phyloP scores from a whole-genome alignment of 139 green algal species.

The Picochlorum sp. region DNA sequence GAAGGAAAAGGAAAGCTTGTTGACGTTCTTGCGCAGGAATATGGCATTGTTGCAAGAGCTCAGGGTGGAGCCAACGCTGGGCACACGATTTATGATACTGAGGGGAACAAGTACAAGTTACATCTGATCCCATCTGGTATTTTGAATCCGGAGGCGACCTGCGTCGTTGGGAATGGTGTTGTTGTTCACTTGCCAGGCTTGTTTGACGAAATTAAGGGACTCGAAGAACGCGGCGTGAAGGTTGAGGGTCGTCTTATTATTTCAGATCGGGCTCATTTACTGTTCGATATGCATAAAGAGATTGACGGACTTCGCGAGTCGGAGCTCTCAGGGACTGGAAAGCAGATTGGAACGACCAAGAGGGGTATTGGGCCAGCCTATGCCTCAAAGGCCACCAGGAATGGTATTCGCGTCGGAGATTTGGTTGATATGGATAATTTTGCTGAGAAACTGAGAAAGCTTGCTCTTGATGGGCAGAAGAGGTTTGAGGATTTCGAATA shows the following conservation, averaged over 20 bases:
- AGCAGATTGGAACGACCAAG: conserved; percentile 96
- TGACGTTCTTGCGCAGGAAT: conserved; percentile 94
- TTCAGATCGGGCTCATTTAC: conserved; percentile 86
- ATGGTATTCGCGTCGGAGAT: conserved; percentile 89
- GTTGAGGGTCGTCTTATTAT: conserved; percentile 63
- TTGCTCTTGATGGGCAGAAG: conserved; percentile 59
- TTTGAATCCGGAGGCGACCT: conserved; percentile 81
- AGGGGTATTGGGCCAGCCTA: conserved; percentile 97
- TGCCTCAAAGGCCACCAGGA: conserved; percentile 88
- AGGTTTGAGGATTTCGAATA: conserved; percentile 72
- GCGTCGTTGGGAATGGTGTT: conserved; percentile 94
- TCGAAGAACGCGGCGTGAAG: conserved; percentile 27
- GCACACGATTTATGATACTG: conserved; percentile 97
- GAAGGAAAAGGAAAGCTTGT: conserved; percentile 99
- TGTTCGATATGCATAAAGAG: conserved; percentile 98
- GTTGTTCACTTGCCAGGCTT: conserved; percentile 92
- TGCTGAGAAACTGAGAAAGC: conserved; percentile 57
- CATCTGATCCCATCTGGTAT: conserved; percentile 96
- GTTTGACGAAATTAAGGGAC: conserved; percentile 82
- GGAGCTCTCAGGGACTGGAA: conserved; percentile 66
- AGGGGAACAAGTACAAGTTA: conserved; percentile 94
- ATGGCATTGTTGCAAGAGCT: conserved; percentile 88
- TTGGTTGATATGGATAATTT: conserved; percentile 58
- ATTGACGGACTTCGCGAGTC: conserved; percentile 90
- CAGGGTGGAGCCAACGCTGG: conserved; percentile 97